Evolutionary conservation across 1,284 basidiomycete genomes (phyloP).

Genomic region (Trichosporon coremiiforme): DNA sequence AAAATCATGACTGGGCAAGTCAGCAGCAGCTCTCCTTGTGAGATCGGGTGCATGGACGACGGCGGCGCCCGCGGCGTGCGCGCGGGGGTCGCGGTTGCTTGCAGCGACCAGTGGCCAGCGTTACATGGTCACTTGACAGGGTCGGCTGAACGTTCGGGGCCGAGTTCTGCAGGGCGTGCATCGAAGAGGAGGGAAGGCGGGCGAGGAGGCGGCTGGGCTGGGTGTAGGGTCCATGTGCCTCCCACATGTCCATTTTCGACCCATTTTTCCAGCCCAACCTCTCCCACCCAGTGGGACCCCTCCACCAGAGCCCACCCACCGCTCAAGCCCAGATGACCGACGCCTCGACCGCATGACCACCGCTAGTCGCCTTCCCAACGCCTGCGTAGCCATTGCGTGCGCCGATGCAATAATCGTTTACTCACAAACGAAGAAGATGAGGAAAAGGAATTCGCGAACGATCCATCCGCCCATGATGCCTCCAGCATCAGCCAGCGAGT

Average conservation of each 20-base stretch:
- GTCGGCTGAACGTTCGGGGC: neutral
- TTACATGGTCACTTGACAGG: neutral
- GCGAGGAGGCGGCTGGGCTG: neutral
- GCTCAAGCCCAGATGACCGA: neutral
- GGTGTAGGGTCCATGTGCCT: neutral
- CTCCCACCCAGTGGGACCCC: too few species aligned
- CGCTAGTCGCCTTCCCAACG: neutral
- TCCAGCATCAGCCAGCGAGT: slow-evolving; percentile 41
- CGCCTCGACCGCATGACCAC: neutral
- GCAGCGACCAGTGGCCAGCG: neutral
- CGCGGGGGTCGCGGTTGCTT: neutral
- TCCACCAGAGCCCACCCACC: neutral
- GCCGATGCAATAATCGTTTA: neutral
- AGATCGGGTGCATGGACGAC: neutral
- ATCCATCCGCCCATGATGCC: slow-evolving; percentile 36
- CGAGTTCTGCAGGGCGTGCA: neutral
- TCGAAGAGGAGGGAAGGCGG: neutral
- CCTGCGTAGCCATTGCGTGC: neutral
- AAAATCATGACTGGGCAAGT: slow-evolving; percentile 35
- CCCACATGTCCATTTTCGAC: neutral
- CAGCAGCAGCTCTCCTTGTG: neutral
- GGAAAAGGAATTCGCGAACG: slow-evolving; percentile 13
- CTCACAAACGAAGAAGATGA: slow-evolving; percentile 24
- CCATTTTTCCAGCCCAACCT: neutral
- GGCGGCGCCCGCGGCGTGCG: neutral